Base-by-base conservation (phyloP, 192 early-diverging fungal genomes). In the Linnemannia exigua region DNA sequence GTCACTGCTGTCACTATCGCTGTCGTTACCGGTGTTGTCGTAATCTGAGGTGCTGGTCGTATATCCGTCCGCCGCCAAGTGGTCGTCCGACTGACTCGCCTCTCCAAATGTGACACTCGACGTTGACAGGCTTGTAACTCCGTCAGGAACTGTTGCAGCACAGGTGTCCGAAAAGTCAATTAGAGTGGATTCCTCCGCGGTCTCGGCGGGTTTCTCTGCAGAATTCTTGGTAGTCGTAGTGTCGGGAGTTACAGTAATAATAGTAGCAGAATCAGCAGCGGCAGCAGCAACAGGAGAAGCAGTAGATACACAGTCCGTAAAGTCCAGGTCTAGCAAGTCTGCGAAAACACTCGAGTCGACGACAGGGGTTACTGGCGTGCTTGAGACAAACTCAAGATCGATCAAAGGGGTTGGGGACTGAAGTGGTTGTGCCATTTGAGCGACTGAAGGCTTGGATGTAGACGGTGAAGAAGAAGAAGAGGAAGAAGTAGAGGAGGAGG, bases 1-100 rank as follows among this genome's bases (percentile, higher is more conserved):
- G 35, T 70, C 41, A n/a, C 37, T 70, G 1, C 44, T 28, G n/a
- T 72, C 38, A 37, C 46, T 47, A 35, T 75, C 74, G 19, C 44
- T 67, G 46, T 76, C 74, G 28, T 25, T 47, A n/a, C 25, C 44
- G 16, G 67, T 33, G 54, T 75, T 38, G 54, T 75, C 54, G 15
- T 75, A 33, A 11, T 37, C 52, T 15, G 33, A 2, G 51, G 38
- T 47, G 15, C 22, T n/a, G 58, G 28, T 31, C 25, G 25, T 63
- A 25, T 63, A 63, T 63, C 28, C 58, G 0, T 16, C 58, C 11
- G 28, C 14, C 14, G 28, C 58, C 58, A 63, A 14, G 14, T 31
- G 58, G 58, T 33, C 58, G 28, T 63, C 58, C 28, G 28, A 15
- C 11, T 25, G 58, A 15, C 28, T 31, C 11, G 28, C 58, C 28